Conservation (phyloP, 768 basidiomycete genomes). For the Phlebiopsis flavidoalba region DNA sequence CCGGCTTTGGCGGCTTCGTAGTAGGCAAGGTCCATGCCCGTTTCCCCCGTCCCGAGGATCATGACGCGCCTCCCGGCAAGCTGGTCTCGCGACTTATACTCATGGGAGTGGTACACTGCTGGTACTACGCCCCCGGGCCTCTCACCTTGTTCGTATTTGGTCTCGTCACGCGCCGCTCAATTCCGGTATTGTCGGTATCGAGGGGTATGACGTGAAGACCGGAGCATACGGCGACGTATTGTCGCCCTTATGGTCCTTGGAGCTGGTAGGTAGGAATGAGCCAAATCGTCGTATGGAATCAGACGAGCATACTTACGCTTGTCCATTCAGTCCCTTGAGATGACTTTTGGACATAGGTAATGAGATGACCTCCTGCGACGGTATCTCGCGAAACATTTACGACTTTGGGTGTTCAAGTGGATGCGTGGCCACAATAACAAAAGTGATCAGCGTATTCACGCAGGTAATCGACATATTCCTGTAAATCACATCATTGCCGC, state of each 20-base stretch:
- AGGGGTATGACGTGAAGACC: not conserved
- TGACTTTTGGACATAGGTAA: not conserved
- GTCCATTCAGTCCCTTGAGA: not conserved
- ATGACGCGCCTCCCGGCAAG: slow-evolving; percentile 42
- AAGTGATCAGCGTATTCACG: slow-evolving; percentile 40
- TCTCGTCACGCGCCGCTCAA: not conserved
- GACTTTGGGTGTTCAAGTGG: slow-evolving; percentile 32
- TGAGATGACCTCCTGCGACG: not conserved
- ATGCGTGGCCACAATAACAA: slow-evolving; percentile 33
- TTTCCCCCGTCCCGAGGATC: slow-evolving; percentile 58
- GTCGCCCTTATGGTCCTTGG: not conserved
- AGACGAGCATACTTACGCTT: not conserved
- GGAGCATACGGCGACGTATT: not conserved
- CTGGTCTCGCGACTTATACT: slow-evolving; percentile 45
- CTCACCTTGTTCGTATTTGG: not conserved
- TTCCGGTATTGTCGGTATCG: not conserved
- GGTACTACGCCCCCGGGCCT: slow-evolving; percentile 18
- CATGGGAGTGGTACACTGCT: slow-evolving; percentile 41
- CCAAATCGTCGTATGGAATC: not conserved
- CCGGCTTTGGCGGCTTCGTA: slow-evolving; percentile 45
- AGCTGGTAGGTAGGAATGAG: not conserved
- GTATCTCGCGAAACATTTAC: slow-evolving; percentile 10
- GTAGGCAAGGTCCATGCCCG: slow-evolving; percentile 54
- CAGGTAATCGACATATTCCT: slow-evolving; percentile 51
- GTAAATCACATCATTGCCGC: not conserved